Base-by-base conservation (phyloP, 768 basidiomycete genomes). In the Serendipita indica region DNA sequence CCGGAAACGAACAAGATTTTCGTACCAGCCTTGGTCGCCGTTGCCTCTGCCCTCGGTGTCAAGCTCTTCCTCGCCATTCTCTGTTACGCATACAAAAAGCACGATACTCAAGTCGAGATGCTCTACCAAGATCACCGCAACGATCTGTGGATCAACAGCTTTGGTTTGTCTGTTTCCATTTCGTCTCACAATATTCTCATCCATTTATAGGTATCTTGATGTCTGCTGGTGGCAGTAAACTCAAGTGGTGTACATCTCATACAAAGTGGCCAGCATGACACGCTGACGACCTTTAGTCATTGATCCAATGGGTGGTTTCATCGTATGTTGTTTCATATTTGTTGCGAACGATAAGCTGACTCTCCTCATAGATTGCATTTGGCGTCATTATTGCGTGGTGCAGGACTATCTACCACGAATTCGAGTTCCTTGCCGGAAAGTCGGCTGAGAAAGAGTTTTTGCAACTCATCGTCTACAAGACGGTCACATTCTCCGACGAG, bases 121-220 rank as follows among this genome's bases (percentile, higher is more conserved):
- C 77, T 96, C 28, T 97, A 90, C 91, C 89, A 96, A 69, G 94
- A 98, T 67, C 93, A 97, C 63, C 76, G 93, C 63, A 97, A 92
- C 65, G 94, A 94, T 65, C 67, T 91, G n/a, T 87, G 81, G 67
- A 82, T 90, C 67, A 91, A 91, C 65, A 73, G 77, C 25, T 85
- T 87, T 61, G 84, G 84, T 84, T 61, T 33, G 75, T 58, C 2
- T 13, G 0, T 39, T 35, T 12, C 3, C n/a, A 46, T 30, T 34
- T 43, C 28, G 27, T 10, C 35, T 37, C 41, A 25, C 27, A 43
- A 54, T 28, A 46, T 62, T 20, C 34, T 43, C 46, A n/a, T 28
- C 33, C 20, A 46, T 57, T 35, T 57, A 39, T 63, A 88, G 85
- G 84, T 69, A 77, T 87, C 63, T 79, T 89, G 58, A 88, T 88